Evolutionary conservation across 352 stramenopile genomes (phyloP).

Genomic region (Lagenidium sp.): DNA sequence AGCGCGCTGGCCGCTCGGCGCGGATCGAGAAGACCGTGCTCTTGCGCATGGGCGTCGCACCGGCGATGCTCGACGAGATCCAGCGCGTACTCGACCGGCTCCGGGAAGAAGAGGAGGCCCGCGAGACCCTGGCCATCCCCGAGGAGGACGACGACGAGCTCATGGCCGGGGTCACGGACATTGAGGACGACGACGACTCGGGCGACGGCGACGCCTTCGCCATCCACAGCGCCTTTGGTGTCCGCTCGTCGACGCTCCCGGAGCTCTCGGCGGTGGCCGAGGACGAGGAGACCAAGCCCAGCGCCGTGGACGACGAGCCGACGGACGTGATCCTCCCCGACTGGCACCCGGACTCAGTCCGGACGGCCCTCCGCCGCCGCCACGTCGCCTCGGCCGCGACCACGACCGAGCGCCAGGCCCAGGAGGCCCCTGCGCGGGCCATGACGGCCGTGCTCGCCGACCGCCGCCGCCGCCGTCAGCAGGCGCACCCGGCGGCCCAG

Average conservation of each 20-base stretch:
- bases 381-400: slow-evolving; percentile 25
- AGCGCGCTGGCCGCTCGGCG: slow-evolving; percentile 29
- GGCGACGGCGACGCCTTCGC: slow-evolving; percentile 10
- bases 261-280: slow-evolving; percentile 8
- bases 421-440: slow-evolving; percentile 30
- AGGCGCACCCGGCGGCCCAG: slow-evolving; percentile 29
- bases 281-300: slow-evolving; percentile 21
- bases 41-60: slow-evolving; percentile 59
- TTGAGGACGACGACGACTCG: slow-evolving; percentile 13
- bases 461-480: slow-evolving; percentile 26
- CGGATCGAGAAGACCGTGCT: slow-evolving; percentile 72
- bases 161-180: slow-evolving; percentile 14
- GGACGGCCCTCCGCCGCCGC: slow-evolving; percentile 40
- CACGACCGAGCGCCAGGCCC: slow-evolving; percentile 23
- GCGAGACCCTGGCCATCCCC: neutral
- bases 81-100: slow-evolving; percentile 53
- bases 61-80: slow-evolving; percentile 64
- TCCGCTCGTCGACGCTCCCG: slow-evolving; percentile 14
- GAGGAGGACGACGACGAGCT: slow-evolving; percentile 18
- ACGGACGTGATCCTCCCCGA: slow-evolving; percentile 37
- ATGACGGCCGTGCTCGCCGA: slow-evolving; percentile 39
- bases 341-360: slow-evolving; percentile 41
- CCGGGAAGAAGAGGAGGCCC: slow-evolving; percentile 32
- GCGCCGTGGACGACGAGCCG: slow-evolving; percentile 6
- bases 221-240: slow-evolving; percentile 45